phyloP scores from a whole-genome alignment of 257 asterid genomes.

The Osmanthus fragrans region DNA sequence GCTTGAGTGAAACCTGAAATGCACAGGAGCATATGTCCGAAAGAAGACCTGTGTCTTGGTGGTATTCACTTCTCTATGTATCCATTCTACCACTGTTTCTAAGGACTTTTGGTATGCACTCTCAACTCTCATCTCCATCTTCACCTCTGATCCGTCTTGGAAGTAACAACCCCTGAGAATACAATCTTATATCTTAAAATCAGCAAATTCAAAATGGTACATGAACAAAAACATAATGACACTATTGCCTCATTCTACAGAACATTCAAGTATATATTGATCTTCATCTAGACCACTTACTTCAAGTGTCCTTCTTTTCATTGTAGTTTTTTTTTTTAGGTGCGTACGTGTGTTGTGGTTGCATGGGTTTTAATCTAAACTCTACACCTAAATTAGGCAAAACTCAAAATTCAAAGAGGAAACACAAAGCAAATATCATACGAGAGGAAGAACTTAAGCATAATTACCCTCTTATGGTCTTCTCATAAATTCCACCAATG shows the following conservation, averaged over 20 bases:
- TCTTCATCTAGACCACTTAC: neutral
- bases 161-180: constrained; percentile 84
- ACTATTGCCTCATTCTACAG: neutral
- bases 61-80: constrained; percentile 51
- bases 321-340: no score
- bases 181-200: constrained; percentile 17
- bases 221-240: neutral
- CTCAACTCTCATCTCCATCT: constrained; percentile 68
- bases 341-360: neutral
- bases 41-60: constrained; percentile 75
- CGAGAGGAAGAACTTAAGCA: neutral
- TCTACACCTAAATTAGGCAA: neutral
- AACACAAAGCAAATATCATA: neutral
- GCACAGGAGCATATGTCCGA: constrained; percentile 88
- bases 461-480: constrained; percentile 83
- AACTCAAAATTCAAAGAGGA: no score
- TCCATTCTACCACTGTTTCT: constrained; percentile 69
- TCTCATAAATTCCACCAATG: constrained; percentile 97
- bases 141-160: constrained; percentile 76
- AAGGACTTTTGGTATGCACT: constrained; percentile 63
- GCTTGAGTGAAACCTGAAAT: constrained; percentile 58
- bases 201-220: constrained; percentile 11
- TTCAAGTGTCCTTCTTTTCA: neutral
- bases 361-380: neutral
- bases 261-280: neutral